Conservation (phyloP, 208 protist species). For the Acanthamoeba triangularis region DNA sequence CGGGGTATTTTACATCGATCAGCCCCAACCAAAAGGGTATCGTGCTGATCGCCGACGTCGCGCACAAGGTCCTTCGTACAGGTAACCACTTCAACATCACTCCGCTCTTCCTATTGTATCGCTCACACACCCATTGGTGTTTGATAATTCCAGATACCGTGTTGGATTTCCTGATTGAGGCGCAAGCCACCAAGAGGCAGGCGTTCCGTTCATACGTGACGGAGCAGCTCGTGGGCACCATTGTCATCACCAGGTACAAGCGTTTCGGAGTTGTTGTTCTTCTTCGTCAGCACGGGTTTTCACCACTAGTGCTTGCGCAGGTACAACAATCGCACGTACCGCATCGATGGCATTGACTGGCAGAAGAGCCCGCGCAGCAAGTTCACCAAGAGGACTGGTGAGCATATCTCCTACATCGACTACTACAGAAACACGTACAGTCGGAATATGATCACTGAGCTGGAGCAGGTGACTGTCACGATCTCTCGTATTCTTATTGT, state of each 20-base stretch:
- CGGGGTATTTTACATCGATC: constrained; percentile 73
- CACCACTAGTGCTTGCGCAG: not conserved
- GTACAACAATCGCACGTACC: constrained; percentile 84
- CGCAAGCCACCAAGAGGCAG: not conserved
- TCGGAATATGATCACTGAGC: not conserved
- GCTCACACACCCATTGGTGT: too few species aligned
- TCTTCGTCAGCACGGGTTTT: not conserved
- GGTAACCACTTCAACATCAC: not conserved
- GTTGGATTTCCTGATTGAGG: constrained; percentile 32
- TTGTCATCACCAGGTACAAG: constrained; percentile 80
- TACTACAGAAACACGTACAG: constrained; percentile 75
- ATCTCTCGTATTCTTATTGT: not conserved
- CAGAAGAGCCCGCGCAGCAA: not conserved
- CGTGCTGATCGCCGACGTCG: constrained; percentile 65
- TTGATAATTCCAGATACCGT: constrained; percentile 1
- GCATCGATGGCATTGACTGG: constrained; percentile 72
- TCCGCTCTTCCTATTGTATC: too few species aligned
- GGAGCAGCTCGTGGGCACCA: not conserved
- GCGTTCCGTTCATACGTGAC: not conserved
- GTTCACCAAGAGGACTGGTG: not conserved
- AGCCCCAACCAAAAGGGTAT: constrained; percentile 48
- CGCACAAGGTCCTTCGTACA: constrained; percentile 78
- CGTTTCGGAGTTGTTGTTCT: not conserved
- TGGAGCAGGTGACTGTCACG: constrained; percentile 45
- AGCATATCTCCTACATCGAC: constrained; percentile 32